Evolutionary conservation across 2,329 filamentous ascomycete genomes (phyloP), one percentile per base, ranked within the genome.

Genomic region (Arthrinium puccinioides): DNA sequence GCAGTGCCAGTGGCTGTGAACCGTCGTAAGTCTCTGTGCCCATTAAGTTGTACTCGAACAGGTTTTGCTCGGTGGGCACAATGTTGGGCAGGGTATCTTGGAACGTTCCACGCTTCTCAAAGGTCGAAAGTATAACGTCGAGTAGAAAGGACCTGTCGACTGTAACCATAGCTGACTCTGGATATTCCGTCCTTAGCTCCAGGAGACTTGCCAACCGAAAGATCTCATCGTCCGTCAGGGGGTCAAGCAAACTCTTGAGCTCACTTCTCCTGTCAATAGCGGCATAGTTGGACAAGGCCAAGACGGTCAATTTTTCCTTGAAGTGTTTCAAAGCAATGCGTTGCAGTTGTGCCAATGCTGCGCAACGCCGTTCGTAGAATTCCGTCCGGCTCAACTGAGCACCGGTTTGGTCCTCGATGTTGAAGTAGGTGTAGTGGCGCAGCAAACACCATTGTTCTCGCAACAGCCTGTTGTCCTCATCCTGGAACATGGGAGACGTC

Each of bases 281-380:
- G 2, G 83, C 88, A 55, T 94, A 94, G 55, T 98, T 97, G 14
- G 92, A 92, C 26, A 98, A 65, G 2, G 90, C 87, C 41, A 98
- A 66, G 26, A 98, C 83, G n/a, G 83, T 88, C 25, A 98, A 66
- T 61, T 96, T 95, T 6, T 88, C 79, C 50, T 86, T 88, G 62
- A 95, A 96, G 50, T 87, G 70, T 52, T 82, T 88, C 51, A 94
- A 71, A 16, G 82, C 78, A 32, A 79, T 76, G 41, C 87, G 66
- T 59, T 98, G 94, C 36, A 98, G 64, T 37, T 74, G 80, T n/a
- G 83, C 84, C 11, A 98, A 68, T 9, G 72, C 69, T 26, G 76
- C 71, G 59, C 87, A 94, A 57, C 96, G 88, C 15, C 72, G 72
- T 45, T 92, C 84, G 51, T 90, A 89, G 16, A 85, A 79, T 54